Conservation (phyloP, 371 early-diverging fungal genomes). For the Lichtheimia ornata region DNA sequence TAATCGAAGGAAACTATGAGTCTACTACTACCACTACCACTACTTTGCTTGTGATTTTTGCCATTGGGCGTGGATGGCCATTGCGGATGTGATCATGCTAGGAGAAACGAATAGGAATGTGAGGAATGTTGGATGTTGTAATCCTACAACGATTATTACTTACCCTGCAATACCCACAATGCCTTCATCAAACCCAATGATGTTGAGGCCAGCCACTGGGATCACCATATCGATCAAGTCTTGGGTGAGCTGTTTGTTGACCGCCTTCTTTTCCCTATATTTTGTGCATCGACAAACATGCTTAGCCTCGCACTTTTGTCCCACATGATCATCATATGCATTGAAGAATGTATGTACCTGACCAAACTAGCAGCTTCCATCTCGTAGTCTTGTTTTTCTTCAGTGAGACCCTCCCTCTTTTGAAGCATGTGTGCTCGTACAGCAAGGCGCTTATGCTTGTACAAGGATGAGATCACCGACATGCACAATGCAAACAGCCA, state of each 20-base stretch:
- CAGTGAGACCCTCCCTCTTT: background rate
- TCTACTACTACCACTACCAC: background rate
- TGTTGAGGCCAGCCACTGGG: slow-evolving; percentile 61
- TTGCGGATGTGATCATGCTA: slow-evolving; percentile 39
- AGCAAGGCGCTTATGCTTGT: slow-evolving; percentile 59
- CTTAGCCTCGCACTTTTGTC: no score
- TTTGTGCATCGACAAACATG: background rate
- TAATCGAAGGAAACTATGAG: no score
- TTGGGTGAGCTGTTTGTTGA: slow-evolving; percentile 58
- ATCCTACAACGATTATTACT: slow-evolving; percentile 21
- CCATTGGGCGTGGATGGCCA: slow-evolving; percentile 39
- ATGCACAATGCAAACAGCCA: slow-evolving; percentile 70
- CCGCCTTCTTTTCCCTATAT: slow-evolving; percentile 51
- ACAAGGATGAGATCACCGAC: slow-evolving; percentile 60
- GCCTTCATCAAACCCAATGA: slow-evolving; percentile 60
- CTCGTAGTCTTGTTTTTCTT: background rate
- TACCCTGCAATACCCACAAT: slow-evolving; percentile 71
- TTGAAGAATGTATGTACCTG: background rate
- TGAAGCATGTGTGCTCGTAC: background rate
- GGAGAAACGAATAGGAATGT: background rate
- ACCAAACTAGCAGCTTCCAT: background rate
- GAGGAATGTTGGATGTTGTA: background rate
- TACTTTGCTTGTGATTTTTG: slow-evolving; percentile 18
- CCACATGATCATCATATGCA: no score
- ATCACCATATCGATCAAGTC: slow-evolving; percentile 67